Conservation (phyloP, 2,329 filamentous ascomycete genomes). For the Colletotrichum sp. region DNA sequence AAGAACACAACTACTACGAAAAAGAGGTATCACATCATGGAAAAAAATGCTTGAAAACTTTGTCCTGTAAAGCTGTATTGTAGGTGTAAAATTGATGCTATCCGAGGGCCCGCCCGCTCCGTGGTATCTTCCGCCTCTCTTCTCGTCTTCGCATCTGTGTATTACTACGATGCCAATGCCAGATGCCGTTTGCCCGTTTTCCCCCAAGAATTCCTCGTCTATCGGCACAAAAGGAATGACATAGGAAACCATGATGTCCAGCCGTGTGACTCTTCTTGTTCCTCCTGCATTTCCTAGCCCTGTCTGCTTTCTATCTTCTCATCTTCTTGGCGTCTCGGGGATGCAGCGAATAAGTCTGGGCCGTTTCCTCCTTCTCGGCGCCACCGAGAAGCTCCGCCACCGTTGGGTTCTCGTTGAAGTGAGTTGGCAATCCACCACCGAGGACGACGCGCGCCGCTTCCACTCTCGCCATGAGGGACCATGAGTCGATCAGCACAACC, state of each 20-base stretch:
- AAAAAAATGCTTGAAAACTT: background rate
- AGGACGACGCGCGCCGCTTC: slow-evolving; percentile 54
- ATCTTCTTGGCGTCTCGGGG: slow-evolving; percentile 15
- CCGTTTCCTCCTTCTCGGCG: slow-evolving; percentile 32
- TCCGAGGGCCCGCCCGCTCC: background rate
- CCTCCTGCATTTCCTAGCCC: background rate
- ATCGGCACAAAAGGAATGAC: background rate
- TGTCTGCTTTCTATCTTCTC: background rate
- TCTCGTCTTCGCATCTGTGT: background rate
- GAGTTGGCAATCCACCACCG: slow-evolving; percentile 46
- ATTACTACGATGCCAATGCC: background rate
- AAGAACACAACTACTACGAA: background rate
- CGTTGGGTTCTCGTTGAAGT: slow-evolving; percentile 44
- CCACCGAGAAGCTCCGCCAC: slow-evolving; percentile 39
- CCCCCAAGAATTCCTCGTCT: background rate
- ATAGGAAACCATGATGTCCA: background rate
- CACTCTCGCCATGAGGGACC: slow-evolving; percentile 55
- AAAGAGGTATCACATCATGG: background rate
- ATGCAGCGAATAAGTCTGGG: slow-evolving; percentile 11
- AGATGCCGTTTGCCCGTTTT: background rate
- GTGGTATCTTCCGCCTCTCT: slow-evolving; percentile 11
- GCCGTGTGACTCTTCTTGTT: background rate
- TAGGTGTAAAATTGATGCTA: background rate
- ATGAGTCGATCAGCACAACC: slow-evolving; percentile 53
- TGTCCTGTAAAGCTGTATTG: background rate